Evolutionary conservation across 2,329 filamentous ascomycete genomes (phyloP).

Genomic region (Aspergillus spinulosporus): DNA sequence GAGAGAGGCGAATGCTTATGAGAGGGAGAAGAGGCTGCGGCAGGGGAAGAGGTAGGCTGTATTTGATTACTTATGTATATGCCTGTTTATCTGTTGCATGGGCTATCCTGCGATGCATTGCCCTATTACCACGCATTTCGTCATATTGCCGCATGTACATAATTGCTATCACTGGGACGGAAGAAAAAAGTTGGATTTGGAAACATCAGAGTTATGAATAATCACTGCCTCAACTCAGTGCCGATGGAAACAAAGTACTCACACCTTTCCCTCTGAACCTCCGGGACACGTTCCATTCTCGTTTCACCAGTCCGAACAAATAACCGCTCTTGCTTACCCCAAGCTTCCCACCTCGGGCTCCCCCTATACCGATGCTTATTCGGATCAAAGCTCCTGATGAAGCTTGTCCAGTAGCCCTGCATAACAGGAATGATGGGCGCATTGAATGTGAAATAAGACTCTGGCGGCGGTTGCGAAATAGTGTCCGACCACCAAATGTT

Average conservation of each 20-base stretch:
- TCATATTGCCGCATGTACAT: background rate
- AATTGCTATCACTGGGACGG: background rate
- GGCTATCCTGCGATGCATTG: background rate
- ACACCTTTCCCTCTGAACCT: conserved; percentile 47
- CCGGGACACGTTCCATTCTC: conserved; percentile 49
- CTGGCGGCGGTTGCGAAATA: conserved; percentile 50
- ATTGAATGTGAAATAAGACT: conserved; percentile 60
- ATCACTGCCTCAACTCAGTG: conserved; percentile 49
- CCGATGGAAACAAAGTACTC: conserved; percentile 54
- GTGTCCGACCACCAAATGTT: conserved; percentile 54
- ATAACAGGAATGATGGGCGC: conserved; percentile 59
- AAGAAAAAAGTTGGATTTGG: background rate
- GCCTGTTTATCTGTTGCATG: background rate
- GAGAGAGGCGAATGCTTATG: conserved; percentile 81
- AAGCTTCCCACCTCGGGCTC: conserved; percentile 56
- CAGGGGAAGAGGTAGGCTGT: conserved; percentile 58
- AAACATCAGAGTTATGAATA: background rate
- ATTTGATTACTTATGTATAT: background rate
- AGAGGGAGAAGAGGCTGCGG: conserved; percentile 75
- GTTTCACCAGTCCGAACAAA: conserved; percentile 47
- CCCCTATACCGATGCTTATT: conserved; percentile 55
- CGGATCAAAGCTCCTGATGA: conserved; percentile 66
- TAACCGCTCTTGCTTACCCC: conserved; percentile 40
- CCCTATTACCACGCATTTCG: no score
- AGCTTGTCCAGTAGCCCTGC: conserved; percentile 73